phyloP scores from a whole-genome alignment of 2,329 filamentous ascomycete species.

The Pseudonectria buxi region DNA sequence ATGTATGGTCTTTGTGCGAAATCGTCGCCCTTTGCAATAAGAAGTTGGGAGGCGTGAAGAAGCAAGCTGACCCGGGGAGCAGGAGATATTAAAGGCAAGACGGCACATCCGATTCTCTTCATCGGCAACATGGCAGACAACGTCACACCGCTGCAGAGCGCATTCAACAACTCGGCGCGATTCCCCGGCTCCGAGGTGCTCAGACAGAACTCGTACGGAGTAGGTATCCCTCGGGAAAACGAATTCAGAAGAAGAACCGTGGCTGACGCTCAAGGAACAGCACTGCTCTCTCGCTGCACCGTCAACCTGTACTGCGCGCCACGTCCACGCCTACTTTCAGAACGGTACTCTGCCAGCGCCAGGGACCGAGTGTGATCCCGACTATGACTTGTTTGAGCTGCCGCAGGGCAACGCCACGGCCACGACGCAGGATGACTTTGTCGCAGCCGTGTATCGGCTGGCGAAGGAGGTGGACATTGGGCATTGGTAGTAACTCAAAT shows the following conservation, averaged over 20 bases:
- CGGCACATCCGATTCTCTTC: conserved; percentile 38
- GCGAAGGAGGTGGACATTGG: conserved; percentile 14
- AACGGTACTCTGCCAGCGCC: conserved; percentile 37
- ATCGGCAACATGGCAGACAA: conserved; percentile 40
- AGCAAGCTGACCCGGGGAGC: not conserved
- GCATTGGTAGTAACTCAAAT: too few relatives aligned
- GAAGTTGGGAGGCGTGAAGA: too few relatives aligned
- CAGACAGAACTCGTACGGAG: conserved; percentile 43
- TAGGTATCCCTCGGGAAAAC: not conserved
- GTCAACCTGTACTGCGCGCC: conserved; percentile 36
- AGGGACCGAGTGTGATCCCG: conserved; percentile 39
- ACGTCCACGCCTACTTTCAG: conserved; percentile 39
- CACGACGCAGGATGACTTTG: conserved; percentile 12
- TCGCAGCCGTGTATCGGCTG: conserved; percentile 9
- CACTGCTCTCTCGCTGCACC: conserved; percentile 43
- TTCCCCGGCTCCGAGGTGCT: conserved; percentile 41
- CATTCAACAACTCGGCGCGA: conserved; percentile 35
- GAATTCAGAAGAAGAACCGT: not conserved
- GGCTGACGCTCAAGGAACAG: conserved; percentile 20
- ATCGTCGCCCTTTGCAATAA: too few relatives aligned
- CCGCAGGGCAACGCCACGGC: conserved; percentile 8
- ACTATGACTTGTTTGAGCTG: conserved; percentile 36
- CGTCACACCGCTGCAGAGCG: conserved; percentile 40
- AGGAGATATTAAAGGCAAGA: conserved; percentile 28
- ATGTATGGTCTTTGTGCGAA: too few relatives aligned